Evolutionary conservation across 495 filamentous ascomycete genomes (phyloP).

Genomic region (Neurospora hispaniola): DNA sequence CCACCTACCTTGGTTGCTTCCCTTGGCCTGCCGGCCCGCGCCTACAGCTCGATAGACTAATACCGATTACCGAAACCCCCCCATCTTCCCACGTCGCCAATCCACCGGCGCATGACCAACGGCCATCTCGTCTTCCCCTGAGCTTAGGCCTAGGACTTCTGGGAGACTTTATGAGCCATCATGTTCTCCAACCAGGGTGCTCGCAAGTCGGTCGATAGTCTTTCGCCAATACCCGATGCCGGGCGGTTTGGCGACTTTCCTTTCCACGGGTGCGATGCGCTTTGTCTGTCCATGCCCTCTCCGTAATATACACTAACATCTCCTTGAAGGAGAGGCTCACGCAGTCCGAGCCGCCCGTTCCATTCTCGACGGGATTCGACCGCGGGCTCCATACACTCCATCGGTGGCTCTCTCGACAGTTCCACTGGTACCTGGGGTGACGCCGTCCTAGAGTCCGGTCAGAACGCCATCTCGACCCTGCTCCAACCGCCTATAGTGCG

Average conservation of each 20-base stretch:
- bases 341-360: constrained; percentile 14
- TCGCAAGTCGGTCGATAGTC: constrained; percentile 61
- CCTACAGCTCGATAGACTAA: not conserved
- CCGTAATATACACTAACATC: constrained; percentile 15
- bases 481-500: constrained; percentile 84
- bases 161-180: constrained; percentile 23
- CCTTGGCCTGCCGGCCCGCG: not conserved
- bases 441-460: constrained; percentile 61
- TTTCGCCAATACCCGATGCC: constrained; percentile 41
- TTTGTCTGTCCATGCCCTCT: constrained; percentile 1
- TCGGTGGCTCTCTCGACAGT: constrained; percentile 64
- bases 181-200: constrained; percentile 56
- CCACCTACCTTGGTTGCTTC: not conserved
- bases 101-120: not conserved
- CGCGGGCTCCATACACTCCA: constrained; percentile 77
- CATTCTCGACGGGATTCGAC: constrained; percentile 60
- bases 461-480: constrained; percentile 91
- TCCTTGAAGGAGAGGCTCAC: constrained; percentile 15
- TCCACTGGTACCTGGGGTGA: constrained; percentile 41
- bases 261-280: constrained; percentile 35
- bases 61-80: not conserved
- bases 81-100: not conserved
- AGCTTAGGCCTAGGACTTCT: constrained; percentile 1
- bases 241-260: constrained; percentile 49
- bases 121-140: not conserved